These are phyloP conservation scores for Orbilia brochopaga DNA, from an alignment of 2,329 filamentous ascomycete species.

Conservation along the genomic window DNA sequence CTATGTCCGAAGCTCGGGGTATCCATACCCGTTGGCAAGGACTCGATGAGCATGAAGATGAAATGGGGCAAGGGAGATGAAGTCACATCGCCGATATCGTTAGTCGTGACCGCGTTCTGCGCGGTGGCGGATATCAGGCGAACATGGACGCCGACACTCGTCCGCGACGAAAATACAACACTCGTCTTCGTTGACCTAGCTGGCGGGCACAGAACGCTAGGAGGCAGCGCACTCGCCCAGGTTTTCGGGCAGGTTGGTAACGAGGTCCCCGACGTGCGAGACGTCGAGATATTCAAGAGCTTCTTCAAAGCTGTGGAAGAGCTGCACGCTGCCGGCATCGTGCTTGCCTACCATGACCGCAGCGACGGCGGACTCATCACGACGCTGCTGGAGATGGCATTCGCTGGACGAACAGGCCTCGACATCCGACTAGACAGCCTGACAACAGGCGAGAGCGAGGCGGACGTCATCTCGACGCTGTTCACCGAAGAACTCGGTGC, in stretches of 20 bases:
- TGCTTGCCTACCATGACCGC: constrained; percentile 92
- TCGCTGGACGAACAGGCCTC: constrained; percentile 87
- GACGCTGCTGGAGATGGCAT: constrained; percentile 95
- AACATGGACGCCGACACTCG: constrained; percentile 92
- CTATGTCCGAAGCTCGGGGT: constrained; percentile 89
- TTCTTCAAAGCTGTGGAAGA: constrained; percentile 85
- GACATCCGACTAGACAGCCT: constrained; percentile 79
- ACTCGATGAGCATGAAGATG: constrained; percentile 99
- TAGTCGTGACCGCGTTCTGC: constrained; percentile 89
- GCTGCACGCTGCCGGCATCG: constrained; percentile 71
- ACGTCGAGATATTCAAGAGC: constrained; percentile 79
- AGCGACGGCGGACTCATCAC: constrained; percentile 93
- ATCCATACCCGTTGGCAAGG: constrained; percentile 94
- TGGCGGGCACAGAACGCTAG: constrained; percentile 77
- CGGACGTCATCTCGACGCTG: constrained; percentile 74
- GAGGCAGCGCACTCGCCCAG: constrained; percentile 89
- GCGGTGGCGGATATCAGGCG: constrained; percentile 79
- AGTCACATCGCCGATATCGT: constrained; percentile 88
- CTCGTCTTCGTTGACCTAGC: constrained; percentile 92
- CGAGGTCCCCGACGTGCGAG: constrained; percentile 82
- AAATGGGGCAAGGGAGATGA: constrained; percentile 84
- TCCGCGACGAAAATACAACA: constrained; percentile 82
- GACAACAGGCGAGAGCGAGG: constrained; percentile 67
- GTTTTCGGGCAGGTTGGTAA: constrained; percentile 84
- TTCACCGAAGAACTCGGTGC: constrained; percentile 98